A percentile compares a stretch with the other conserved stretches of the same genome.
Evolutionary conservation across 73 alveolate species (phyloP).

Genomic region (Paramecium caudatum): DNA sequence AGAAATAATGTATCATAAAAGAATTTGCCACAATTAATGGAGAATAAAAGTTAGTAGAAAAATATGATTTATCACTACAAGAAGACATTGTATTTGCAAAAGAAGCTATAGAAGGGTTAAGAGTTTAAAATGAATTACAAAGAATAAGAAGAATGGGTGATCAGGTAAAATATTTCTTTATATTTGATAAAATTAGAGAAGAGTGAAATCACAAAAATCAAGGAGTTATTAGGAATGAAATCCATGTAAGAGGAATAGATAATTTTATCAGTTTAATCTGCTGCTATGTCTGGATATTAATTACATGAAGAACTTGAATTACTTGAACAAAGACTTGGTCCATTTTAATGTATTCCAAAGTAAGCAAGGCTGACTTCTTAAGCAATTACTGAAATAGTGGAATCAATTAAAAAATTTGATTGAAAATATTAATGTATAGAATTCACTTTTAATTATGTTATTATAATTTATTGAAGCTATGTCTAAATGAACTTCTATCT

Average conservation of each 20-base stretch:
- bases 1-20: background rate
- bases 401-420: too few species aligned
- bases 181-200: slow-evolving; percentile 17
- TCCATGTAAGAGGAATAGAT: background rate
- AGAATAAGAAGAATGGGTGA: background rate
- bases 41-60: slow-evolving; percentile 5
- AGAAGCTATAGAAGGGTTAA: background rate
- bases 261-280: background rate
- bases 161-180: background rate
- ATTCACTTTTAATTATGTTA: too few species aligned
- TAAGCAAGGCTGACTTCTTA: background rate
- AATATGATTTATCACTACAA: background rate
- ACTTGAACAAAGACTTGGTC: background rate
- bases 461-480: slow-evolving; percentile 12
- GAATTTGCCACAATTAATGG: slow-evolving; percentile 15
- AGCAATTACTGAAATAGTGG: background rate
- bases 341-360: background rate
- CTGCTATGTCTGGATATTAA: background rate
- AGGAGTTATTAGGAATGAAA: background rate
- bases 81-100: slow-evolving; percentile 18
- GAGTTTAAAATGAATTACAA: background rate
- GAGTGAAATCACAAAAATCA: background rate
- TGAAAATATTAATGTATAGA: too few species aligned
- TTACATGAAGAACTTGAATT: slow-evolving; percentile 7
- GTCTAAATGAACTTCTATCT: slow-evolving; percentile 21